phyloP scores from a whole-genome alignment of 305 asterid species.

The Solanum hybrid region DNA sequence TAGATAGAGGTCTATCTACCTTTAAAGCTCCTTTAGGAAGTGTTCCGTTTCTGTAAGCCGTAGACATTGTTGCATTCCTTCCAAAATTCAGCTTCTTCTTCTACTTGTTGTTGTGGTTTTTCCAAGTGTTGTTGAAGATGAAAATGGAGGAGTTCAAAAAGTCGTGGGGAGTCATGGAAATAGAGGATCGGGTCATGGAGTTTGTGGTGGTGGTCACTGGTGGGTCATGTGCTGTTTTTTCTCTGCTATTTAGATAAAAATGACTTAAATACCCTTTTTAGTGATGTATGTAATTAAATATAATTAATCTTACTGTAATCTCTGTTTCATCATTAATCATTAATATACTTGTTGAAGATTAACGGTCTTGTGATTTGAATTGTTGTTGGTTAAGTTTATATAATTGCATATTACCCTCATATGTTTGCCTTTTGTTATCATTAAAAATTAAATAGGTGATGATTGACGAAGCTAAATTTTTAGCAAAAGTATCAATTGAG shows the following conservation, averaged over 20 bases:
- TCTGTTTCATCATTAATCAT: neutral
- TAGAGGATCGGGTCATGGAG: neutral
- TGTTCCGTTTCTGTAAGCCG: slow-evolving; percentile 32
- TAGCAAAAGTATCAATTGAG: neutral
- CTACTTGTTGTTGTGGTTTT: neutral
- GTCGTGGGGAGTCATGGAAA: neutral
- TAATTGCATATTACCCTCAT: neutral
- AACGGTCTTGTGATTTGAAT: neutral
- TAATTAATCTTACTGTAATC: neutral
- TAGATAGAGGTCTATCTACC: slow-evolving; percentile 19
- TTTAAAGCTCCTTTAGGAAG: slow-evolving; percentile 27
- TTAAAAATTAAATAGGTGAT: too few relatives aligned
- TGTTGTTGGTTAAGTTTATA: neutral
- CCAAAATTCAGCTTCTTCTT: neutral
- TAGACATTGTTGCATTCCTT: slow-evolving; percentile 5
- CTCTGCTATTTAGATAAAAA: neutral
- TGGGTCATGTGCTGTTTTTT: neutral
- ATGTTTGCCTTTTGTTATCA: neutral
- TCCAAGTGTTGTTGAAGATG: neutral
- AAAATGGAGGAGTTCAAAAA: neutral
- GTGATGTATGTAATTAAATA: neutral
- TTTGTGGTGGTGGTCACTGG: slow-evolving; percentile 3
- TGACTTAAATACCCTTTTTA: neutral
- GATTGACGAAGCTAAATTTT: neutral
- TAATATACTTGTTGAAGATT: neutral